Evolutionary conservation across 192 early-diverging fungal species (phyloP).

Genomic region (Entomortierella parvispora): DNA sequence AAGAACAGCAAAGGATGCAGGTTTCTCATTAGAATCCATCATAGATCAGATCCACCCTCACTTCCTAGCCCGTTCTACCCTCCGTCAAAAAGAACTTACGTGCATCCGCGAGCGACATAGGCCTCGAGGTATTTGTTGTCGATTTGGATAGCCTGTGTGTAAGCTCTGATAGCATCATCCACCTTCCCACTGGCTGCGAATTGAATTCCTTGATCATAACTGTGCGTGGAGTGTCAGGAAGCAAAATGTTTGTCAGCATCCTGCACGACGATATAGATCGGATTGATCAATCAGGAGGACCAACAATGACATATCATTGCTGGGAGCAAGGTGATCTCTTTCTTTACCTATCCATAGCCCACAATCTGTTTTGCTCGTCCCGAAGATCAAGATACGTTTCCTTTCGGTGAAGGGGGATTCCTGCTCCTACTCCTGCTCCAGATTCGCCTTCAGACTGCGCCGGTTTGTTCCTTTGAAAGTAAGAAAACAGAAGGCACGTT

Average conservation of each 20-base stretch:
- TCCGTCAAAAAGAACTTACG: slow-evolving; percentile 33
- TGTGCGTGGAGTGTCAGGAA: background rate
- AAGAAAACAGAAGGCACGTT: too few species aligned
- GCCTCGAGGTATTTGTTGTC: slow-evolving; percentile 33
- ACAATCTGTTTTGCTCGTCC: slow-evolving; percentile 45
- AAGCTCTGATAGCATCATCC: slow-evolving; percentile 42
- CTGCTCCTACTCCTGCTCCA: slow-evolving; percentile 3
- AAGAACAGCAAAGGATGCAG: background rate
- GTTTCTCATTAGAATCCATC: background rate
- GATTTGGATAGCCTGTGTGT: slow-evolving; percentile 44
- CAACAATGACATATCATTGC: too few species aligned
- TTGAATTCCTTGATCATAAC: slow-evolving; percentile 28
- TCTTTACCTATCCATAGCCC: slow-evolving; percentile 50
- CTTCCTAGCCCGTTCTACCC: too few species aligned
- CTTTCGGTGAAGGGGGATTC: slow-evolving; percentile 29
- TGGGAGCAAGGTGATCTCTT: too few species aligned
- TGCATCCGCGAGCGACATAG: slow-evolving; percentile 50
- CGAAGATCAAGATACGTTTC: slow-evolving; percentile 49
- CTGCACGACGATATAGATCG: background rate
- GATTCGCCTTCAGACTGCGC: slow-evolving; percentile 20
- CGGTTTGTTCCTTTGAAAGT: slow-evolving; percentile 5
- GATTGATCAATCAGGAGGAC: too few species aligned
- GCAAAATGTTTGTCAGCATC: background rate
- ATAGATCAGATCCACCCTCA: too few species aligned
- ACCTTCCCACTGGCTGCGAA: slow-evolving; percentile 30